Evolutionary conservation across 1,284 basidiomycete species (phyloP), one percentile per base, ranked within the genome.

Genomic region (Pascua guehoae): DNA sequence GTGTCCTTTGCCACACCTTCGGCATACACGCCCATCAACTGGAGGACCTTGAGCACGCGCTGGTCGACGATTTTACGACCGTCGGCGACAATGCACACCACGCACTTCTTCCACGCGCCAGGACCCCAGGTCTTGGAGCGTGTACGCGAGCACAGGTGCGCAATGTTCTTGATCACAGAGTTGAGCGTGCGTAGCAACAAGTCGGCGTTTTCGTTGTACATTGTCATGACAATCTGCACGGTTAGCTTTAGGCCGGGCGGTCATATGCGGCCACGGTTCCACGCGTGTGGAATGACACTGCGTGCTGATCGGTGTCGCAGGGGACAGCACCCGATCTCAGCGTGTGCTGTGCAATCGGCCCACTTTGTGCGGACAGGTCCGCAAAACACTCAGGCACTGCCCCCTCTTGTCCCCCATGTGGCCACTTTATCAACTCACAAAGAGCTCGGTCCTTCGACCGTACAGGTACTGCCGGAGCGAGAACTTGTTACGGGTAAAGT

Each of bases 1-100:
- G 88, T 87, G 73, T 94, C 89, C 76, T 97, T 96, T 68, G 92
- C 90, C 56, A 97, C 86, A 62, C 93, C 93, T 77, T 97, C 93
- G 79, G 95, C 91, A 76, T 95, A 97, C 66, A 88, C 89, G 38
- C 94, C 94, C 91, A 97, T 94, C 81, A 90, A 69, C 58, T 63
- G 65, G 17, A 77, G 58, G 12, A 75, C 69, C 60, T 74, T 75
- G 51, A 76, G 61, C 2, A 74, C 73, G 16, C 75, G 64, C 3
- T 89, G 88, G 80, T 95, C 92, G 79, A 92, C 84, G 76, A 93
- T 93, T 78, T 80, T 90, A 39, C 92, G 86, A 37, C 92, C 92
- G 71, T 95, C 91, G 36, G 90, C 92, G 12, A 95, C 91, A 55
- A 95, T 82, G 69, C 91, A 94, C 36, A 95, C 91, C 41, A 95